Percentiles rank a stretch among this genome's conserved stretches.
Evolutionary conservation across 2,329 filamentous ascomycete species (phyloP).

Genomic region (Aspergillus candidus): DNA sequence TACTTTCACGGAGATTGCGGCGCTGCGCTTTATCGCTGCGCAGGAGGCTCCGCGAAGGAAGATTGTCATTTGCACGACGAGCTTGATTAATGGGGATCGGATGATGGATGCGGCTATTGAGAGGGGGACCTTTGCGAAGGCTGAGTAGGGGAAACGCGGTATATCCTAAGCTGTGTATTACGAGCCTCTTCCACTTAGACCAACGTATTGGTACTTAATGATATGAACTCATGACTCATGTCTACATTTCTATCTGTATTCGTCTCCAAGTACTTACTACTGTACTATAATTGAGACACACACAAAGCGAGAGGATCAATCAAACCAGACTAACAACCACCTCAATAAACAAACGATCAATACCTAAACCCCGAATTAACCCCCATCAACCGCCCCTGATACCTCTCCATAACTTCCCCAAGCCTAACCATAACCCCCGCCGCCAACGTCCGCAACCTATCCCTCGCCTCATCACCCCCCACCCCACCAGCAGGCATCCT

Average conservation of each 20-base stretch:
- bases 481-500: conserved; percentile 33
- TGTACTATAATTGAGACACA: no score
- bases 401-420: conserved; percentile 74
- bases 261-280: no score
- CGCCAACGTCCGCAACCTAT: conserved; percentile 53
- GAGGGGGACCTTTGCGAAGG: conserved; percentile 54
- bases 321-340: background rate
- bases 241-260: no score
- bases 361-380: conserved; percentile 49
- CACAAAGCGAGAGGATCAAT: background rate
- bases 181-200: background rate
- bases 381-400: conserved; percentile 70
- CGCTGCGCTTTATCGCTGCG: conserved; percentile 79
- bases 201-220: background rate
- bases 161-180: background rate
- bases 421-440: conserved; percentile 75
- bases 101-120: conserved; percentile 85
- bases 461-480: conserved; percentile 46
- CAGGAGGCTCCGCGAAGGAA: conserved; percentile 75
- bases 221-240: background rate
- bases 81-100: conserved; percentile 79
- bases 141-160: conserved; percentile 11
- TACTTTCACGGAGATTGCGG: conserved; percentile 92
- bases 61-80: conserved; percentile 88
- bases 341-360: conserved; percentile 9